These are phyloP conservation scores for Magnolia kwangsiensis DNA, from an alignment of 164 flowering plant species.

Conservation along the genomic window DNA sequence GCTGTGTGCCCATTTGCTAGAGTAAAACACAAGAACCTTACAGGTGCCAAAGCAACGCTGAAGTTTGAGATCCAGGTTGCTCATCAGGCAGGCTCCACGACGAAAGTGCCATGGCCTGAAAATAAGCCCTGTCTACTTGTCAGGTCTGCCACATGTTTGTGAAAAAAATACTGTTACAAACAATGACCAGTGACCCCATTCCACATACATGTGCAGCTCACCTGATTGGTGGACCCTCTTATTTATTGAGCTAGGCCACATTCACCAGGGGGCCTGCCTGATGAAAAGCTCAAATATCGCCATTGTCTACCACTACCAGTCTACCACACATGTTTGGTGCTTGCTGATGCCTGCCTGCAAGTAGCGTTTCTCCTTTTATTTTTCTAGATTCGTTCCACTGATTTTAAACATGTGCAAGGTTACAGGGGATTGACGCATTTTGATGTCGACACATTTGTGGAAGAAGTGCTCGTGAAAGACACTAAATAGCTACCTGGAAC, in stretches of 20 bases:
- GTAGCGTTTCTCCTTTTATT: background rate
- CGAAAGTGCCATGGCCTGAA: background rate
- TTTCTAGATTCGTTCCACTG: background rate
- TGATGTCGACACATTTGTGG: constrained; percentile 93
- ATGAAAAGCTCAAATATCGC: too few species aligned
- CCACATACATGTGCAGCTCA: too few species aligned
- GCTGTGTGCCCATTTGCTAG: constrained; percentile 29
- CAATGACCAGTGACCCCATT: too few species aligned
- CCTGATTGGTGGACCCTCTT: too few species aligned
- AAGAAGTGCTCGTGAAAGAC: constrained; percentile 88
- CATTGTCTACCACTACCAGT: too few species aligned
- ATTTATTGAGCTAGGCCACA: too few species aligned
- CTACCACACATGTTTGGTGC: too few species aligned
- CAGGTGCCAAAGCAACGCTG: background rate
- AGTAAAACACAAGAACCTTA: background rate
- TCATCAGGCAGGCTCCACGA: background rate
- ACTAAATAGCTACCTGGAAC: constrained; percentile 81
- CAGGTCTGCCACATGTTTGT: too few species aligned
- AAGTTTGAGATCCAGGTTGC: background rate
- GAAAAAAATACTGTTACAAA: background rate
- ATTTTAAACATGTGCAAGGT: constrained; percentile 6
- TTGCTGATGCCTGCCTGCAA: too few species aligned
- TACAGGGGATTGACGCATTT: constrained; percentile 93
- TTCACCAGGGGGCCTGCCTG: constrained; percentile 28
- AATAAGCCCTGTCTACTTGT: too few species aligned